These are phyloP conservation scores for Ormosia emarginata DNA, from an alignment of 306 rosid species.

Conservation along the genomic window DNA sequence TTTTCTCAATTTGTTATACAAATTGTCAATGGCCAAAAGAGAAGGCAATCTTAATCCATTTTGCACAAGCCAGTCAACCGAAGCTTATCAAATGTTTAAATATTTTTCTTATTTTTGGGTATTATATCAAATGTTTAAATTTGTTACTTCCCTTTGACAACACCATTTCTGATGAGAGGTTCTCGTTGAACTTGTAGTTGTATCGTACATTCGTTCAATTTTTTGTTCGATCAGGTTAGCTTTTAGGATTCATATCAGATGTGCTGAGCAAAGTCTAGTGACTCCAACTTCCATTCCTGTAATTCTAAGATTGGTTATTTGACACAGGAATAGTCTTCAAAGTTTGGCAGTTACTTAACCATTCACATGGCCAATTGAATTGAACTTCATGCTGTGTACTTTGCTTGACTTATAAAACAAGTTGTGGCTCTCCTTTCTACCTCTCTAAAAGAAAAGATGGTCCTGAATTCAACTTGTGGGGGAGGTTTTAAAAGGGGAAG, in stretches of 20 bases:
- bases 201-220: not conserved
- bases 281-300: not conserved
- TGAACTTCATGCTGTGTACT: slow-evolving; percentile 12
- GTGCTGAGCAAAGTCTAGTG: not conserved
- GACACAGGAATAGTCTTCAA: not conserved
- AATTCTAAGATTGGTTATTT: slow-evolving; percentile 11
- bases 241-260: not conserved
- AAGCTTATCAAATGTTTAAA: not conserved
- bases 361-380: slow-evolving; percentile 31
- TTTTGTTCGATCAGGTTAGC: not conserved
- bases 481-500: slow-evolving; percentile 8
- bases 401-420: slow-evolving; percentile 31
- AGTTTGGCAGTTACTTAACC: slow-evolving; percentile 32
- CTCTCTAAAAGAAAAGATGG: slow-evolving; percentile 14
- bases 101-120: too few relatives aligned
- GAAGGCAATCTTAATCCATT: slow-evolving; percentile 3
- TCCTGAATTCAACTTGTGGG: slow-evolving; percentile 27
- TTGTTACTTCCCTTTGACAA: not conserved
- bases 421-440: slow-evolving; percentile 20
- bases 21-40: slow-evolving; percentile 20
- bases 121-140: not conserved
- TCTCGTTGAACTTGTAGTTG: not conserved
- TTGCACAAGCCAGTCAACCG: not conserved
- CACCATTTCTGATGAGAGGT: not conserved
- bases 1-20: not conserved